Evolutionary conservation across 805 yeast species (phyloP), one percentile per base, ranked within the genome.

Genomic region (Clavispora santaluciae): DNA sequence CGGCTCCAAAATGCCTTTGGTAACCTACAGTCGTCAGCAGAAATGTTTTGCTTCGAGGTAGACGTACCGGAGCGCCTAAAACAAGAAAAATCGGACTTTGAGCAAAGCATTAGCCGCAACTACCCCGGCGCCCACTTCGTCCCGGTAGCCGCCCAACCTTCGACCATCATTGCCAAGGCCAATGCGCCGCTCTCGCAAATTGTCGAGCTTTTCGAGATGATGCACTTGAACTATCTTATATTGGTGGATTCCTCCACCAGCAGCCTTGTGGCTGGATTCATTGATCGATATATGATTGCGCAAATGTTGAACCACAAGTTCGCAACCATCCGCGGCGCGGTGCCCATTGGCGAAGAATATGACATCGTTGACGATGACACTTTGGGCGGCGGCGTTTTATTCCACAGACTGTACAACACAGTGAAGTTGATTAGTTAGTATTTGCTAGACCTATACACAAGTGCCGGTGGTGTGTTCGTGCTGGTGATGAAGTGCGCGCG

Each of bases 171-270:
- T 1, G 47, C 63, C 21, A 63, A 63, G 43, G 63, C 60, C 30
- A 39, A 44, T 17, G 57, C 66, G 1, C 63, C 72, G 2, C 45
- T 62, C 12, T 50, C 63, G 8, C 52, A 61, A 16, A 56, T 64
- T 10, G 40, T 69, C 15, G 71, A 68, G 42, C 49, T 57, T 11
- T 68, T 68, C 44, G 73, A 69, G 41, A 61, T 66, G 35, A 50
- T 69, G 33, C 59, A 62, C 36, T 42, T 67, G 48, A 69, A 69
- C 52, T 60, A 63, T 42, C 51, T 64, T 12, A 54, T 65, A 1
- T 53, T 69, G 11, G 45, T 51, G 42, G 57, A 47, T 34, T 44
- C 49, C 24, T 42, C 36, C 30, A n/a, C 25, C 13, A 43, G 46
- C 9, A 38, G 49, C 21, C 36, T 34, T 2, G 56, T 66, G 56